Evolutionary conservation across 441 rosid species (phyloP), one percentile per base, ranked within the genome.

Genomic region (Pelargonium cotyledonis): DNA sequence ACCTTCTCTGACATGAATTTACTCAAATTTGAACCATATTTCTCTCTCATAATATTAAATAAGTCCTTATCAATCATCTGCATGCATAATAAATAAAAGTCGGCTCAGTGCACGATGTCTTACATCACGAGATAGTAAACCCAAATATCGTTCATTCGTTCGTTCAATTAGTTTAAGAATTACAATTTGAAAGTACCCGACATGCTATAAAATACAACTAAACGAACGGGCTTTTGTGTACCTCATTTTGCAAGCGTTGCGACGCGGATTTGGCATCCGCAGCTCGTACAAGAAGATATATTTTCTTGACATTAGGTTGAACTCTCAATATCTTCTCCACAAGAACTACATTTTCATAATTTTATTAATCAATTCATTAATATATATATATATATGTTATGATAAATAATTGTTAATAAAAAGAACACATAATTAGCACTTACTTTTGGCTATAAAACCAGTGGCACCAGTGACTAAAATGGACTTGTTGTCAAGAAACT

Each of bases 271-370:
- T 67, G 46, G 68, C 21, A 68, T 87, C 84, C 0, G 70, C 0
- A 60, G 85, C 84, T 69, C 89, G 78, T 40, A 87, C 9, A 4
- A 85, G 75, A 73, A 87, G 88, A 66, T 80, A 84, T 11, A 87
- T 71, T 76, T 81, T 85, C 79, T 84, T 85, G 80, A 85, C 84
- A 47, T 87, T 84, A 43, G 89, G 89, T 73, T 87, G 89, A 74
- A 81, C 76, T 73, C 86, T 81, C 16, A 87, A 16, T 47, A 82
- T 79, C 84, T 87, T 84, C 79, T 87, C 91, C 21, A 79, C 68
- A 60, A 88, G 68, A 69, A 91, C 97, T 91, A 69, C 79, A 78
- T 0, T 10, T 12, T 10, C 35, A 29, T 14, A 38, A 8, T 63
- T n/a, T n/a, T n/a, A n/a, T n/a, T n/a, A n/a, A n/a, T n/a, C n/a